A percentile compares a stretch with the other conserved stretches of the same genome.
These are phyloP conservation scores for Mycena vulgaris DNA, from an alignment of 768 basidiomycete genomes.

Conservation along the genomic window DNA sequence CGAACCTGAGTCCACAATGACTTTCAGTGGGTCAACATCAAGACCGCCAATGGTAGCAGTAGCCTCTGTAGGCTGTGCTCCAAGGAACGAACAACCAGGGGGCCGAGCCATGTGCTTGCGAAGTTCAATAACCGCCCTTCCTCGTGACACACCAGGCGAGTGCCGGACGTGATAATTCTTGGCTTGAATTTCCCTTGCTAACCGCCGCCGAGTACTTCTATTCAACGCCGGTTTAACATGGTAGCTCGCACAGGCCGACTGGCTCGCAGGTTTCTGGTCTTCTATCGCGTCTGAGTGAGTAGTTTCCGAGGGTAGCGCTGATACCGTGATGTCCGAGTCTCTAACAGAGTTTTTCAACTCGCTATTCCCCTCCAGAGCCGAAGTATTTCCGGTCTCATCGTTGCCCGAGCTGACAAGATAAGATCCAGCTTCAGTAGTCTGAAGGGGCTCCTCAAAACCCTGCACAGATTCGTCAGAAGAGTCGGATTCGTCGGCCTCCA, in stretches of 20 bases:
- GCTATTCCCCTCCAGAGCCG: background rate
- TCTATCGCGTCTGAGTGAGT: background rate
- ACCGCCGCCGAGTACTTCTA: background rate
- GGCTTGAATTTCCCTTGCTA: background rate
- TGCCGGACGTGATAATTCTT: background rate
- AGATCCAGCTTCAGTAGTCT: background rate
- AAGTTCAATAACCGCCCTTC: background rate
- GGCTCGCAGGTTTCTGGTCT: background rate
- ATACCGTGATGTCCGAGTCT: background rate
- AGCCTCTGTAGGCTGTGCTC: background rate
- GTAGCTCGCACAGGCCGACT: background rate
- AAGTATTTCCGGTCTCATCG: background rate
- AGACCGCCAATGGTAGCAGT: background rate
- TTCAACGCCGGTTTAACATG: conserved; percentile 5
- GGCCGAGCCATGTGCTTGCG: conserved; percentile 13
- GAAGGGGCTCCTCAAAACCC: background rate
- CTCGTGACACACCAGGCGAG: background rate
- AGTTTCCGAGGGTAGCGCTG: background rate
- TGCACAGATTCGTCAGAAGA: background rate
- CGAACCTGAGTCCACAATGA: conserved; percentile 29
- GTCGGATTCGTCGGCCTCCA: background rate
- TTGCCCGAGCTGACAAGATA: background rate
- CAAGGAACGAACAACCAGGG: background rate
- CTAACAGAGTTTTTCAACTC: background rate
- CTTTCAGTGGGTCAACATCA: background rate